These are phyloP conservation scores for Athelia psychrophila DNA, from an alignment of 1,284 basidiomycete genomes.

Conservation along the genomic window DNA sequence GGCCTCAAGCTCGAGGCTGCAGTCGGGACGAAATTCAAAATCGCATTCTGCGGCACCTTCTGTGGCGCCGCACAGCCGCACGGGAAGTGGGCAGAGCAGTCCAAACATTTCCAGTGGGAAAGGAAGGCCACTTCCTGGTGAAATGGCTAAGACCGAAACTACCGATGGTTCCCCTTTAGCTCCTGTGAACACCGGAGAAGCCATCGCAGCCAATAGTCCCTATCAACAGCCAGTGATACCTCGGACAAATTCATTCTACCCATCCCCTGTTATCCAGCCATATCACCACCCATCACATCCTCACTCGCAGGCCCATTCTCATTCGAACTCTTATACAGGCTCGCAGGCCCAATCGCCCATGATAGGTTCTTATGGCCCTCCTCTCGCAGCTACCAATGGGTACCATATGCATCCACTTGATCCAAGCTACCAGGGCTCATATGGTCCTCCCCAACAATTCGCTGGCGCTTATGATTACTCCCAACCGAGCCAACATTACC, in stretches of 20 bases:
- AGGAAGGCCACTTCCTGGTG: background rate
- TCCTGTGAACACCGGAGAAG: too few relatives aligned
- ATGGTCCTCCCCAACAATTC: too few relatives aligned
- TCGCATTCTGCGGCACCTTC: slow-evolving; percentile 17
- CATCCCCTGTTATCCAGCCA: slow-evolving; percentile 4
- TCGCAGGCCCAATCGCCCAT: background rate
- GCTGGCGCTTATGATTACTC: background rate
- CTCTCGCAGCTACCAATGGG: background rate
- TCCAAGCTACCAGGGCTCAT: background rate
- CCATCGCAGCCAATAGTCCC: too few relatives aligned
- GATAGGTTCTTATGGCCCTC: background rate
- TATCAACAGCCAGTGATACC: too few relatives aligned
- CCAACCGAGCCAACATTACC: background rate
- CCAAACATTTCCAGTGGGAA: background rate
- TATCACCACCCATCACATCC: slow-evolving; percentile 7
- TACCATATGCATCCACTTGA: background rate
- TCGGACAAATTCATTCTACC: background rate
- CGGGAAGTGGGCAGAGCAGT: background rate
- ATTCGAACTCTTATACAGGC: background rate
- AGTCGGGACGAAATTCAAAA: slow-evolving; percentile 18
- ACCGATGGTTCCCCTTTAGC: too few relatives aligned
- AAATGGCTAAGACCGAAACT: background rate
- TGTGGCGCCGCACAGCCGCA: background rate
- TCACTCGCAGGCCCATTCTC: slow-evolving; percentile 10
- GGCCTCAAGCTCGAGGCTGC: slow-evolving; percentile 14